Base-by-base conservation (phyloP, 2,329 filamentous ascomycete genomes). In the Paraphaeosphaeria sporulosa region DNA sequence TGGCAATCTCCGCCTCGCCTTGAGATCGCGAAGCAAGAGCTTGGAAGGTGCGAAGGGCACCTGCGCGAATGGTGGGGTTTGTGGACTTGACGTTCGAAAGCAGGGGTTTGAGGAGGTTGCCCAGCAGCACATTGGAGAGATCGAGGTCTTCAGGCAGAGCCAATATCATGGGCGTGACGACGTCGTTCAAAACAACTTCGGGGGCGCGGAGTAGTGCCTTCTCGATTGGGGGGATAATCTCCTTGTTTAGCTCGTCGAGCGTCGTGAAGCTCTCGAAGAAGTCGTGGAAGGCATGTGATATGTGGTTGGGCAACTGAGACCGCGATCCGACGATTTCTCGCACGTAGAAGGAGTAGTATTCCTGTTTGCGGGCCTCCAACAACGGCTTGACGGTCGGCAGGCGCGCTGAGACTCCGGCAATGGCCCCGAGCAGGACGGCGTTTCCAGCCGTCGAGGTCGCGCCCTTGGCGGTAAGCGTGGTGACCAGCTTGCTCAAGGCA, bases 71-170 rank as follows among this genome's bases (percentile, higher is more conserved):
- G 2, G 79, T 79, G 15, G 87, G 81, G 75, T 97, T 98, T 71
- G 91, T 94, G 1, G 95, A 98, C 78, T 96, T 97, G 76, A 94
- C 84, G 73, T 93, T 97, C 43, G 93, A 89, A n/a, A 98, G 80
- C 13, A 99, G 82, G 6, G 93, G 92, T 76, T 97, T 98, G 40
- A 96, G 78, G 38, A 99, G 83, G 62, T 90, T 91, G 27, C 84
- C 83, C 55, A 86, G 84, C 19, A 98, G 83, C 4, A 91, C 80
- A 40, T 88, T 86, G 9, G 94, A 94, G 19, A 98, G 83, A 70
- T 99, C 94, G 68, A 95, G 84, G 6, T 82, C 81, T 30, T 81
- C 74, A 1, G 93, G 88, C 7, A 99, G 81, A 30, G 92, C 87
- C 9, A 84, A 78, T 60, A 96, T 84, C 48, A 98, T 83, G 13